Evolutionary conservation across 2,329 filamentous ascomycete species (phyloP).

Genomic region (Hawksworthiomyces lignivorus): DNA sequence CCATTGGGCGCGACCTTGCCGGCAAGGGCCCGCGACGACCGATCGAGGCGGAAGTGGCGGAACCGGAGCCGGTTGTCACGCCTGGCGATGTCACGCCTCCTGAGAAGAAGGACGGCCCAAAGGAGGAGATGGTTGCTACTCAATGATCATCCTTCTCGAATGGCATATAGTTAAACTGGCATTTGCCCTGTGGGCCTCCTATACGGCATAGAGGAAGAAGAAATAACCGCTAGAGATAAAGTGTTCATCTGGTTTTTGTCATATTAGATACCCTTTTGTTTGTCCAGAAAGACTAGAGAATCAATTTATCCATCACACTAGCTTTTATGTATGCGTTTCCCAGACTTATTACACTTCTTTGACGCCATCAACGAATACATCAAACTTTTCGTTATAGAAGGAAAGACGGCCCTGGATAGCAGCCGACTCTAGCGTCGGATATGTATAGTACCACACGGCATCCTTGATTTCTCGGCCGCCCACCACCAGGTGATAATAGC

Average conservation of each 20-base stretch:
- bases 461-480: slow-evolving; percentile 31
- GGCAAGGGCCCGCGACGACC: slow-evolving; percentile 26
- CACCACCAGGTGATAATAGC: slow-evolving; percentile 51
- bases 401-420: slow-evolving; percentile 45
- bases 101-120: slow-evolving; percentile 11
- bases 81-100: slow-evolving; percentile 15
- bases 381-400: slow-evolving; percentile 63
- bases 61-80: not conserved
- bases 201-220: no score
- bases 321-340: no score
- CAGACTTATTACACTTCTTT: not conserved
- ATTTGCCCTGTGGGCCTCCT: no score
- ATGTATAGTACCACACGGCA: slow-evolving; percentile 51
- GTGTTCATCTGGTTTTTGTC: no score
- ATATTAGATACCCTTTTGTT: no score
- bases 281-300: no score
- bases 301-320: not conserved
- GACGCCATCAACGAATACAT: slow-evolving; percentile 49
- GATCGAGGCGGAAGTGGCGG: slow-evolving; percentile 14
- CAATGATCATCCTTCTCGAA: not conserved
- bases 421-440: slow-evolving; percentile 49
- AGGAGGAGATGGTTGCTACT: not conserved
- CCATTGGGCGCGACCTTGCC: slow-evolving; percentile 54
- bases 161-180: not conserved
- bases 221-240: no score